Evolutionary conservation across 257 asterid genomes (phyloP).

Genomic region (Fraxinus anomala): DNA sequence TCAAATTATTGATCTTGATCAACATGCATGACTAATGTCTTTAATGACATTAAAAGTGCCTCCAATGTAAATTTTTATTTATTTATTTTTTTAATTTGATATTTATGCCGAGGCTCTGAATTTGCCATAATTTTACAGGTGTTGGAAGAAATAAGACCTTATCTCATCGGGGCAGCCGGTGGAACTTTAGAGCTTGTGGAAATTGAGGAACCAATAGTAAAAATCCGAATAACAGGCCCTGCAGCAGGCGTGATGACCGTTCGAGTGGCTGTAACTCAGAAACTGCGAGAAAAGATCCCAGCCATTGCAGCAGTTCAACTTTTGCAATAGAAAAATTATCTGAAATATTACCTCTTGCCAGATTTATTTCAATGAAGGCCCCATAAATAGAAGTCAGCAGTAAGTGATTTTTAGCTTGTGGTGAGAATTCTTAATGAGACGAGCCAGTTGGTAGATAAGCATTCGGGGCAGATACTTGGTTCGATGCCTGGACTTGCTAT

Average conservation of each 20-base stretch:
- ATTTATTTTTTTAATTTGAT: neutral
- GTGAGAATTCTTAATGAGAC: neutral
- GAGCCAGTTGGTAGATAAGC: neutral
- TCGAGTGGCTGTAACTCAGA: slow-evolving; percentile 95
- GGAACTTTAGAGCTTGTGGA: slow-evolving; percentile 81
- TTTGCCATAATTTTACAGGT: slow-evolving; percentile 44
- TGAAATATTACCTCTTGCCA: neutral
- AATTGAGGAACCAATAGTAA: slow-evolving; percentile 89
- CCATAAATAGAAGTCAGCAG: slow-evolving; percentile 8
- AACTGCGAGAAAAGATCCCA: slow-evolving; percentile 88
- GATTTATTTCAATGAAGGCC: neutral
- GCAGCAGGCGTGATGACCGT: slow-evolving; percentile 97
- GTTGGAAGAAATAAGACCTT: slow-evolving; percentile 92
- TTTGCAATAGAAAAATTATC: slow-evolving; percentile 46
- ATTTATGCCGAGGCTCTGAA: neutral
- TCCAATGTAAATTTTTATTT: neutral
- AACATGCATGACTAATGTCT: neutral
- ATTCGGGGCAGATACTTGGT: neutral
- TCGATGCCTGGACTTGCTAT: neutral
- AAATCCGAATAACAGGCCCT: slow-evolving; percentile 87
- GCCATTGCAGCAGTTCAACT: slow-evolving; percentile 94
- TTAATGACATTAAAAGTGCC: neutral
- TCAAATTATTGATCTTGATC: neutral
- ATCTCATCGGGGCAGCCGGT: slow-evolving; percentile 90
- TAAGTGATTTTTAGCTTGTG: slow-evolving; percentile 15